phyloP scores from a whole-genome alignment of 306 rosid genomes.

The Begonia masoniana region DNA sequence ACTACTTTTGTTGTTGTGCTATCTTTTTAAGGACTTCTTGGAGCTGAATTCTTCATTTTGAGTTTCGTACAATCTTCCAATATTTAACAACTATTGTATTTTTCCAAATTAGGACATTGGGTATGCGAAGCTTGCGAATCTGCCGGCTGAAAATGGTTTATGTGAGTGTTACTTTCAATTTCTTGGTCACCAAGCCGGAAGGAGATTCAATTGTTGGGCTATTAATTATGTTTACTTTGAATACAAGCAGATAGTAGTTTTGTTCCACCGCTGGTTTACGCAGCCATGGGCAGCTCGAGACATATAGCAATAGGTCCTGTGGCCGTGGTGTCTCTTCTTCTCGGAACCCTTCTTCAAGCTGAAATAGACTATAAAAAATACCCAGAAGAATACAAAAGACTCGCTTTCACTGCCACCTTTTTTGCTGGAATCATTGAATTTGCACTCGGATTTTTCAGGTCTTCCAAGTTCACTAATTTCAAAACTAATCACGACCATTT shows the following conservation, averaged over 20 bases:
- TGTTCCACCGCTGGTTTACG: conserved; percentile 66
- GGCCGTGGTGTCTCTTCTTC: conserved; percentile 78
- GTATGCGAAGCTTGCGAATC: conserved; percentile 22
- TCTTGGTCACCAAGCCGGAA: background rate
- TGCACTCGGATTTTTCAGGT: conserved; percentile 57
- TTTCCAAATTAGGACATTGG: conserved; percentile 15
- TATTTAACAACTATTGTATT: background rate
- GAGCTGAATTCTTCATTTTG: no score
- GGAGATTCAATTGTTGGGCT: no score
- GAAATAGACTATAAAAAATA: conserved; percentile 17
- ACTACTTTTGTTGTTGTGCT: no score
- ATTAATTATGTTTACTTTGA: background rate
- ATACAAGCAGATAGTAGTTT: conserved; percentile 48
- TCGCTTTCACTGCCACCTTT: conserved; percentile 76
- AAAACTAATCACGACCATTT: no score
- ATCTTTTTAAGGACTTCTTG: no score
- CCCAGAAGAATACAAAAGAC: conserved; percentile 24
- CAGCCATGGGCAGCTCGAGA: conserved; percentile 77
- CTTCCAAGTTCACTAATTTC: background rate
- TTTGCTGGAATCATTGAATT: conserved; percentile 69
- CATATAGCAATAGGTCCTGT: conserved; percentile 81
- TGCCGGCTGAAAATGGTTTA: conserved; percentile 18
- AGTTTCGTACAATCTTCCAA: background rate
- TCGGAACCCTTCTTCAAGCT: conserved; percentile 34
- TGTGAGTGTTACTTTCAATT: conserved; percentile 12